Percentiles rank a stretch among this genome's conserved stretches.
These are phyloP conservation scores for Penicillium herquei DNA, from an alignment of 495 filamentous ascomycete genomes.

Conservation along the genomic window DNA sequence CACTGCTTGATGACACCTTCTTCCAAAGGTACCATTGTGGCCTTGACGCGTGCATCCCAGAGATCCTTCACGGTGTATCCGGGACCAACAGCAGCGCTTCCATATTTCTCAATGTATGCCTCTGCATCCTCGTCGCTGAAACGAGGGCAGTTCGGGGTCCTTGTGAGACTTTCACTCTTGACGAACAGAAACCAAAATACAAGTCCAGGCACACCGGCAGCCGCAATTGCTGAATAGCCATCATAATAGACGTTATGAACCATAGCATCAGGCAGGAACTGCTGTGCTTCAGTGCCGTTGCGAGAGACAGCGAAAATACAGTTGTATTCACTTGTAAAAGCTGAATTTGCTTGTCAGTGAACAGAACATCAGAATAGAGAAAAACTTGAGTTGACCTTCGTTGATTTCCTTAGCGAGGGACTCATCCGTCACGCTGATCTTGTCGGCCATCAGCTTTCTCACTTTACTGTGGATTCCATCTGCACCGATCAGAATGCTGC, in stretches of 20 bases:
- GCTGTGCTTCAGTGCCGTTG: conserved; percentile 12
- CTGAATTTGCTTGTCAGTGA: conserved; percentile 5
- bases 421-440: conserved; percentile 18
- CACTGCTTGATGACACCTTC: conserved; percentile 21
- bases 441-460: conserved; percentile 35
- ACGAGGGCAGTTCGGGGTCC: conserved; percentile 10
- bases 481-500: conserved; percentile 43
- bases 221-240: conserved; percentile 8
- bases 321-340: conserved; percentile 19
- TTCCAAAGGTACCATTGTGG: conserved; percentile 17
- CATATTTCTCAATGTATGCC: conserved; percentile 11
- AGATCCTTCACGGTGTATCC: conserved; percentile 22
- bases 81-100: conserved; percentile 8
- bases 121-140: conserved; percentile 15
- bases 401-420: conserved; percentile 7
- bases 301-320: conserved; percentile 24
- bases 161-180: conserved; percentile 10
- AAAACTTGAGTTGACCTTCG: not conserved
- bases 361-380: not conserved
- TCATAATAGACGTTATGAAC: conserved; percentile 19
- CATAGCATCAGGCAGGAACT: conserved; percentile 13
- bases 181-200: conserved; percentile 25
- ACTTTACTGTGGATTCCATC: conserved; percentile 50
- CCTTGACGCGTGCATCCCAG: conserved; percentile 18
- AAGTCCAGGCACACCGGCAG: conserved; percentile 14